phyloP scores from a whole-genome alignment of 2,329 filamentous ascomycete genomes.

The Coniochaeta prunicola region DNA sequence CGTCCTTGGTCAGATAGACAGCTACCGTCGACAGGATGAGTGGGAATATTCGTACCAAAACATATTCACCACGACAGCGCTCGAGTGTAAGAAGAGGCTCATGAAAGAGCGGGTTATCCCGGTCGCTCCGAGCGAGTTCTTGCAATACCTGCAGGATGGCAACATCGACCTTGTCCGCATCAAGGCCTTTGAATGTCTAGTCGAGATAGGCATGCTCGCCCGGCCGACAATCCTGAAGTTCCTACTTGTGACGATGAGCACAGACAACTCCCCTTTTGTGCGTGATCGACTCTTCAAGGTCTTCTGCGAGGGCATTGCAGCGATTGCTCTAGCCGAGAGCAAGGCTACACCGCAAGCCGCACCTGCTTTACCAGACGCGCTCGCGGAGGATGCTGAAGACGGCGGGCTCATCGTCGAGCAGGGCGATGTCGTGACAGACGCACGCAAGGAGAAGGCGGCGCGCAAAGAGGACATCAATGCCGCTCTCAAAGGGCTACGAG shows the following conservation, averaged over 20 bases:
- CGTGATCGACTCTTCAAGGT: slow-evolving; percentile 52
- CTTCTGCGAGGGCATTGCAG: slow-evolving; percentile 52
- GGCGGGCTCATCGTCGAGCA: slow-evolving; percentile 40
- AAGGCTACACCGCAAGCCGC: slow-evolving; percentile 12
- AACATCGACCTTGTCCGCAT: slow-evolving; percentile 57
- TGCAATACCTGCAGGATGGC: slow-evolving; percentile 58
- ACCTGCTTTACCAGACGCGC: slow-evolving; percentile 10
- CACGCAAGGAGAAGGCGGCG: slow-evolving; percentile 37
- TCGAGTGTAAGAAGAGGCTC: slow-evolving; percentile 53
- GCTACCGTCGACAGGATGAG: slow-evolving; percentile 60
- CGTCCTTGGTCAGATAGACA: slow-evolving; percentile 57
- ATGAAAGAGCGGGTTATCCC: slow-evolving; percentile 60
- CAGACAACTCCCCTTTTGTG: slow-evolving; percentile 57
- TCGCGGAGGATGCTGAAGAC: slow-evolving; percentile 16
- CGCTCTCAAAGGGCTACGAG: slow-evolving; percentile 39
- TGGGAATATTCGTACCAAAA: slow-evolving; percentile 64
- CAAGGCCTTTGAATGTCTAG: slow-evolving; percentile 57
- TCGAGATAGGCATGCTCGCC: slow-evolving; percentile 55
- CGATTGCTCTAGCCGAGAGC: slow-evolving; percentile 50
- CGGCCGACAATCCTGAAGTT: slow-evolving; percentile 48
- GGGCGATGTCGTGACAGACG: slow-evolving; percentile 25
- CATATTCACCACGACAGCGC: slow-evolving; percentile 54
- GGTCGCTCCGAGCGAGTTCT: slow-evolving; percentile 45
- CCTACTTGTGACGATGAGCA: slow-evolving; percentile 50
- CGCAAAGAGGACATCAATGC: slow-evolving; percentile 39